Conservation (phyloP, 2,329 filamentous ascomycete species). For the Beauveria sp. region DNA sequence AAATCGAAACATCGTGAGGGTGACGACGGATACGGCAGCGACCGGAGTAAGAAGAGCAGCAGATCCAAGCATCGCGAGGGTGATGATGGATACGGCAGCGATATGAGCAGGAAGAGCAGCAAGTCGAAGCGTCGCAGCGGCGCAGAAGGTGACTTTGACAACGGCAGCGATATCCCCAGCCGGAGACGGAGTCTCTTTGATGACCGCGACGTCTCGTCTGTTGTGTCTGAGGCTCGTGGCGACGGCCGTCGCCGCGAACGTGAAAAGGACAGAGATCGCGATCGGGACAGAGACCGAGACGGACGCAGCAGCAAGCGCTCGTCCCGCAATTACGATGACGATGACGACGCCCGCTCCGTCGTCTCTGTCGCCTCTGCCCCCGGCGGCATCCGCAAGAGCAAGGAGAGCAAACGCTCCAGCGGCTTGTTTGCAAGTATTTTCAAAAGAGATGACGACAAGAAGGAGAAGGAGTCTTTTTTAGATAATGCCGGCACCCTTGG, state of each 20-base stretch:
- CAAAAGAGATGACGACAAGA: constrained; percentile 30
- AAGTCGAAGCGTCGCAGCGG: constrained; percentile 31
- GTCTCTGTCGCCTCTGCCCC: constrained; percentile 34
- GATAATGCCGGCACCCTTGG: constrained; percentile 63
- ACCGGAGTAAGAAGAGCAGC: constrained; percentile 33
- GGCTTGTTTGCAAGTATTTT: constrained; percentile 43
- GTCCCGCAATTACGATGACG: constrained; percentile 32
- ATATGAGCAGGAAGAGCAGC: constrained; percentile 33
- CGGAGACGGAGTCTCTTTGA: constrained; percentile 32
- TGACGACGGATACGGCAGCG: constrained; percentile 25
- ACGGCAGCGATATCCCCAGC: constrained; percentile 32
- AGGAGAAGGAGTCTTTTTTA: constrained; percentile 56
- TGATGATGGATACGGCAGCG: constrained; percentile 24
- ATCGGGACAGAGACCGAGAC: constrained; percentile 10
- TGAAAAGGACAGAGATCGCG: constrained; percentile 16
- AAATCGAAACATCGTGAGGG: constrained; percentile 33
- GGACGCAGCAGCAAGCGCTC: constrained; percentile 17
- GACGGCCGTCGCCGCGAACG: constrained; percentile 27
- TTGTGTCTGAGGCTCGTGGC: constrained; percentile 37
- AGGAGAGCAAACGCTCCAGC: constrained; percentile 30
- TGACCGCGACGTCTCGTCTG: constrained; percentile 41
- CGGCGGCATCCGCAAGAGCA: constrained; percentile 27
- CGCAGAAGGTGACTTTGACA: constrained; percentile 27
- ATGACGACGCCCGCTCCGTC: constrained; percentile 40
- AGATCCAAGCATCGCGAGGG: constrained; percentile 32